Conservation (phyloP, 305 asterid species). For the Ajuga reptans region DNA sequence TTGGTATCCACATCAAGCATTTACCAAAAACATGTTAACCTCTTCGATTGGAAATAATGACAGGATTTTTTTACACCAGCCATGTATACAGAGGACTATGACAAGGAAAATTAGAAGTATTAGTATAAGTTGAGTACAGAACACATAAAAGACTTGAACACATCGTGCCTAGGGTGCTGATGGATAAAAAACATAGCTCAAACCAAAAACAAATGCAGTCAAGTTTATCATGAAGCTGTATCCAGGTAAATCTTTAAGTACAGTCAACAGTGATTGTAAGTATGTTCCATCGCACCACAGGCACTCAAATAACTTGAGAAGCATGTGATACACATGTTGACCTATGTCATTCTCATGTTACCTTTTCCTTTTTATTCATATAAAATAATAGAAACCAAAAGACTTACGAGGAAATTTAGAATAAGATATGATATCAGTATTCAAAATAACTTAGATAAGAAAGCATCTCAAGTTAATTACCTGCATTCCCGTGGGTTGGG, state of each 20-base stretch:
- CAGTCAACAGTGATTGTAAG: not conserved
- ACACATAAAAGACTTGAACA: not conserved
- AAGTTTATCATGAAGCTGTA: not conserved
- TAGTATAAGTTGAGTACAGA: not conserved
- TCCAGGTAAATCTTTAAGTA: not conserved
- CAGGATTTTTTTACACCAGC: not conserved
- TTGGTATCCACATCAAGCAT: not conserved
- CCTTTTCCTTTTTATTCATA: not conserved
- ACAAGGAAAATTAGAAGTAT: not conserved
- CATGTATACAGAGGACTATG: not conserved
- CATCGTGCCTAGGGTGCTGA: not conserved
- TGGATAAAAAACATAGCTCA: not conserved
- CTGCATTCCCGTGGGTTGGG: slow-evolving; percentile 47
- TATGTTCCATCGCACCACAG: not conserved
- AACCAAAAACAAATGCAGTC: not conserved
- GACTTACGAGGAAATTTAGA: not conserved
- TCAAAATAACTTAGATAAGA: not conserved
- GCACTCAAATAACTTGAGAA: not conserved
- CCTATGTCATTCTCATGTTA: not conserved
- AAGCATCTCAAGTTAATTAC: slow-evolving; percentile 23
- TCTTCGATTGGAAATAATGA: not conserved
- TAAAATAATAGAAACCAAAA: slow-evolving; percentile 1
- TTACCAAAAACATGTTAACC: not conserved
- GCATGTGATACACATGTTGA: not conserved
- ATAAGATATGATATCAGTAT: not conserved